phyloP scores from a whole-genome alignment of 1,284 basidiomycete genomes.

The Golubevia pallescens region DNA sequence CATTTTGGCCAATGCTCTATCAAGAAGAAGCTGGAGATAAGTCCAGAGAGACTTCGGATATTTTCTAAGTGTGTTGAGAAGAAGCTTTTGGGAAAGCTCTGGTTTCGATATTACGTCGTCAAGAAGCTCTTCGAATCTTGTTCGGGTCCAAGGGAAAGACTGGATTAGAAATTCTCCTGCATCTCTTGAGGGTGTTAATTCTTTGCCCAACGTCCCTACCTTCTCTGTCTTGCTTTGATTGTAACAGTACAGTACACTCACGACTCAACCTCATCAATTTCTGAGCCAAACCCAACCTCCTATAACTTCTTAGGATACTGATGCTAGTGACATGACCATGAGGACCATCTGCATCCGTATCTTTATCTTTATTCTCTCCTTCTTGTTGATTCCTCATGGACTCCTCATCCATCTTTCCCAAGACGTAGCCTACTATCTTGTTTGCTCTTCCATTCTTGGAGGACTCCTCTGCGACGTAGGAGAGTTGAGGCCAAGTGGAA shows the following conservation, averaged over 20 bases:
- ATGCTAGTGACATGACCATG: constrained; percentile 64
- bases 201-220: background rate
- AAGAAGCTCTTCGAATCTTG: too few relatives aligned
- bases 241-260: constrained; percentile 22
- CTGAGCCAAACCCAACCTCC: constrained; percentile 56
- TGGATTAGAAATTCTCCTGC: too few relatives aligned
- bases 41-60: too few relatives aligned
- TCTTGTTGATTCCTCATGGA: background rate
- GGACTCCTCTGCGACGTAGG: constrained; percentile 57
- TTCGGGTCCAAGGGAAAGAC: too few relatives aligned
- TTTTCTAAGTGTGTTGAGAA: too few relatives aligned
- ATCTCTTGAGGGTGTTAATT: too few relatives aligned
- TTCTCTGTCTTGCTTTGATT: background rate
- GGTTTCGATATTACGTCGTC: too few relatives aligned
- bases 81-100: too few relatives aligned
- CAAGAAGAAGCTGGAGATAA: too few relatives aligned
- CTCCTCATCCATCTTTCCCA: constrained; percentile 53
- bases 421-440: constrained; percentile 60
- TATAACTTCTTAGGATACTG: constrained; percentile 54
- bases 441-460: background rate
- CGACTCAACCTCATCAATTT: constrained; percentile 63
- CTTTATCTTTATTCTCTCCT: background rate
- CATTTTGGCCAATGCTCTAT: too few relatives aligned
- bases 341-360: constrained; percentile 33
- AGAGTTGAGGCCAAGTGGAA: constrained; percentile 62